These are phyloP conservation scores for Naganishia sp. DNA, from an alignment of 1,284 basidiomycete genomes.

Conservation along the genomic window DNA sequence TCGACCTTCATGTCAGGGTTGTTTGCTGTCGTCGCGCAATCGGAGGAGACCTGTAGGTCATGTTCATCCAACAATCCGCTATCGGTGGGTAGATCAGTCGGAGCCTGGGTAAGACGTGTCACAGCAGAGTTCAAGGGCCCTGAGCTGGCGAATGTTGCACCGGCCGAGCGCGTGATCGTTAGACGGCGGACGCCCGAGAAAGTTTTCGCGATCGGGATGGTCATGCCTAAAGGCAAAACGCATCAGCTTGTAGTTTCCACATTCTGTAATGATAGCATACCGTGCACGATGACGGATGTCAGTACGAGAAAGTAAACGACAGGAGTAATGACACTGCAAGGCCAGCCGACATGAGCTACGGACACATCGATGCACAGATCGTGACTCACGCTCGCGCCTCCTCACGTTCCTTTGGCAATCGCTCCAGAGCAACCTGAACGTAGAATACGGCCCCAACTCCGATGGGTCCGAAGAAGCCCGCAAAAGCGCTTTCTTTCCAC, in stretches of 20 bases:
- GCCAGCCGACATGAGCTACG: background rate
- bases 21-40: background rate
- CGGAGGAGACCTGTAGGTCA: background rate
- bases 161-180: slow-evolving; percentile 26
- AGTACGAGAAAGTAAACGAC: slow-evolving; percentile 59
- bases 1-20: background rate
- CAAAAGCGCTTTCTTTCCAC: slow-evolving; percentile 51
- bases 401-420: slow-evolving; percentile 28
- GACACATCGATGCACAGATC: background rate
- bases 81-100: slow-evolving; percentile 17
- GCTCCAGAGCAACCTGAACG: slow-evolving; percentile 55
- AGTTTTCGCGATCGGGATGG: slow-evolving; percentile 50
- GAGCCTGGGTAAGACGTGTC: slow-evolving; percentile 9
- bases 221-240: slow-evolving; percentile 37
- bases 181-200: slow-evolving; percentile 24
- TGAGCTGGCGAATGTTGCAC: slow-evolving; percentile 10
- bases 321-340: slow-evolving; percentile 51
- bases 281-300: slow-evolving; percentile 57
- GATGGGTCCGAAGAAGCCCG: slow-evolving; percentile 53
- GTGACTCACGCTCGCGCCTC: slow-evolving; percentile 19
- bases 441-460: slow-evolving; percentile 54
- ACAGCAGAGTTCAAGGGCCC: slow-evolving; percentile 11
- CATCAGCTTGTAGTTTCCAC: background rate
- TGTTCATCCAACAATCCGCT: slow-evolving; percentile 13
- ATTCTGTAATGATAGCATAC: slow-evolving; percentile 8